phyloP scores from a whole-genome alignment of 371 early-diverging fungal species.

The Mortierella sp. region DNA sequence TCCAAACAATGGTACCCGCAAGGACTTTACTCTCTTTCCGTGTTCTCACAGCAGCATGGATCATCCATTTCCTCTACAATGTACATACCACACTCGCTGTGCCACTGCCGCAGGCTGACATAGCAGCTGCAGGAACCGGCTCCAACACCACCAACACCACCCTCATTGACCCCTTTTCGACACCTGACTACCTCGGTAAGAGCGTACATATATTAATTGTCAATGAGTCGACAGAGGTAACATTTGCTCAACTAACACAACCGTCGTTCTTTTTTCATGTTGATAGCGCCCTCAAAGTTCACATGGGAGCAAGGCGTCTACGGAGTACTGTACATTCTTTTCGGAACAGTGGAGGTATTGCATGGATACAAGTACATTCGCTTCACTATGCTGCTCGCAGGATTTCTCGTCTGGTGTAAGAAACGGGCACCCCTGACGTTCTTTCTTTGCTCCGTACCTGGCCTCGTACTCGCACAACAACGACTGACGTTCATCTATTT shows the following conservation, averaged over 20 bases:
- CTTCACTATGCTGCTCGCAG: conserved; percentile 56
- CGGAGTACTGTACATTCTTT: conserved; percentile 49
- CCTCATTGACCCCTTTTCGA: conserved; percentile 40
- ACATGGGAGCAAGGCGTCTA: conserved; percentile 59
- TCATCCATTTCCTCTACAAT: conserved; percentile 18
- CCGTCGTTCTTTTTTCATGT: neutral
- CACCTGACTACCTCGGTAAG: conserved; percentile 42
- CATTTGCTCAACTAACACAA: neutral
- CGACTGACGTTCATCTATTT: neutral
- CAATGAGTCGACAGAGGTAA: no score
- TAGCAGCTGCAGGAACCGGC: neutral
- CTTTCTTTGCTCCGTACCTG: neutral
- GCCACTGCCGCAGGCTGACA: conserved; percentile 22
- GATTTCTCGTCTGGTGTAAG: conserved; percentile 60
- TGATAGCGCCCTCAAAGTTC: conserved; percentile 40
- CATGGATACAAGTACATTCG: conserved; percentile 63
- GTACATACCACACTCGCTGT: conserved; percentile 14
- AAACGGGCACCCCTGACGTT: neutral
- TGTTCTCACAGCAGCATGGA: conserved; percentile 12
- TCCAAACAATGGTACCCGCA: neutral
- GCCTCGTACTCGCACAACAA: neutral
- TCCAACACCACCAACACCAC: conserved; percentile 1
- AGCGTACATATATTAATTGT: neutral
- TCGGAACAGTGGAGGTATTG: conserved; percentile 53
- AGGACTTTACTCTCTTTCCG: neutral